These are phyloP conservation scores for Fagopyrum tataricum DNA, from an alignment of 148 eudicot genomes.

Conservation along the genomic window DNA sequence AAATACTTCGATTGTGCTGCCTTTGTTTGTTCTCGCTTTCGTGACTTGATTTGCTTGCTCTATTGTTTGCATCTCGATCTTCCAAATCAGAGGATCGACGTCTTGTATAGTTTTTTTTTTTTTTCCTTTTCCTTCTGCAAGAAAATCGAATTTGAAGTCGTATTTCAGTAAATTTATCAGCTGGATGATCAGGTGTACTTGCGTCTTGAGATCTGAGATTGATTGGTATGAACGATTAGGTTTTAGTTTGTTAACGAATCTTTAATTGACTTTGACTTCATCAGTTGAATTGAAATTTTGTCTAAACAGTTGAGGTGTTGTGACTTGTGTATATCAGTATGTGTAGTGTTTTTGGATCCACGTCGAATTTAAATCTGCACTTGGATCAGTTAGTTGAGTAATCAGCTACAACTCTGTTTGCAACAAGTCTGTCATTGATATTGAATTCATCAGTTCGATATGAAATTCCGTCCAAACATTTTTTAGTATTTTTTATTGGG, in stretches of 20 bases:
- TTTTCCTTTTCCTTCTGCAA: too few relatives aligned
- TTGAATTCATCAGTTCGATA: too few relatives aligned
- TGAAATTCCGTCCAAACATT: too few relatives aligned
- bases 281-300: not conserved
- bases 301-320: too few relatives aligned
- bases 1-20: not conserved
- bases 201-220: not conserved
- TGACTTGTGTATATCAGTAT: too few relatives aligned
- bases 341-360: too few relatives aligned
- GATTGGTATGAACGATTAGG: not conserved
- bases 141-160: not conserved
- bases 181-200: not conserved
- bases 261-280: not conserved
- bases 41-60: not conserved
- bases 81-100: not conserved
- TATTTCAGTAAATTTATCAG: not conserved
- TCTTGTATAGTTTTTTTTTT: not conserved
- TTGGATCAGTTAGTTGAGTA: too few relatives aligned
- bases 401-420: too few relatives aligned
- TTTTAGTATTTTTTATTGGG: conserved; percentile 21
- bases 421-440: too few relatives aligned
- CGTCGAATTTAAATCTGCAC: too few relatives aligned
- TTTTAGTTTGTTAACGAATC: not conserved
- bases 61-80: not conserved
- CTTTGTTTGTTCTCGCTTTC: not conserved